A percentile compares a stretch with the other conserved stretches of the same genome.
These are phyloP conservation scores for Brettanomyces custersianus DNA, from an alignment of 805 yeast genomes.

Conservation along the genomic window DNA sequence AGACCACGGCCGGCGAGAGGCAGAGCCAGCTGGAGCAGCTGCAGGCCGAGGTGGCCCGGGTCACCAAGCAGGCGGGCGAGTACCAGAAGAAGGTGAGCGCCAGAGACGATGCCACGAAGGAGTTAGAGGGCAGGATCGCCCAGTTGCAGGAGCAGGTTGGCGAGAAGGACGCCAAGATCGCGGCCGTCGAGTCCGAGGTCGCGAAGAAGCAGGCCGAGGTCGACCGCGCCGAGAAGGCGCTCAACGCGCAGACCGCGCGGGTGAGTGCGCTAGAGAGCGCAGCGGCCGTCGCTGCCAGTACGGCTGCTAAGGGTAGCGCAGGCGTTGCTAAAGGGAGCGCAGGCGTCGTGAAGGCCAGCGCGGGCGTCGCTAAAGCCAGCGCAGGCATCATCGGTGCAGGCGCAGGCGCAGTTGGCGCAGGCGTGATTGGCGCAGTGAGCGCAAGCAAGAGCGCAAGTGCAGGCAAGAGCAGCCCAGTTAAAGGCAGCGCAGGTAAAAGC, in stretches of 20 bases:
- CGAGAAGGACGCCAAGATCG: constrained; percentile 5
- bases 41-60: neutral
- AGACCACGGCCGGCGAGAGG: constrained; percentile 3
- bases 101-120: neutral
- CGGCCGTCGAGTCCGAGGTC: constrained; percentile 1
- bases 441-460: no score
- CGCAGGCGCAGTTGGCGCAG: neutral
- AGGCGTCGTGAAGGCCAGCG: no score
- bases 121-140: neutral
- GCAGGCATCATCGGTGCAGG: neutral
- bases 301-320: neutral
- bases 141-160: neutral
- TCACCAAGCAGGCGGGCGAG: neutral
- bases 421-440: no score
- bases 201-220: constrained; percentile 3
- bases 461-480: no score
- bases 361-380: neutral
- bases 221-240: neutral
- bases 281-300: no score
- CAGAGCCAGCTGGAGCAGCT: neutral
- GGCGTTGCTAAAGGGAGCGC: no score
- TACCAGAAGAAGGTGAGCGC: neutral
- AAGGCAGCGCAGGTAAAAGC: no score
- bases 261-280: constrained; percentile 2
- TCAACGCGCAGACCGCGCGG: neutral